A percentile compares a stretch with the other conserved stretches of the same genome.
phyloP scores from a whole-genome alignment of 2,329 filamentous ascomycete genomes.

The Trichoderma cornu-damae region DNA sequence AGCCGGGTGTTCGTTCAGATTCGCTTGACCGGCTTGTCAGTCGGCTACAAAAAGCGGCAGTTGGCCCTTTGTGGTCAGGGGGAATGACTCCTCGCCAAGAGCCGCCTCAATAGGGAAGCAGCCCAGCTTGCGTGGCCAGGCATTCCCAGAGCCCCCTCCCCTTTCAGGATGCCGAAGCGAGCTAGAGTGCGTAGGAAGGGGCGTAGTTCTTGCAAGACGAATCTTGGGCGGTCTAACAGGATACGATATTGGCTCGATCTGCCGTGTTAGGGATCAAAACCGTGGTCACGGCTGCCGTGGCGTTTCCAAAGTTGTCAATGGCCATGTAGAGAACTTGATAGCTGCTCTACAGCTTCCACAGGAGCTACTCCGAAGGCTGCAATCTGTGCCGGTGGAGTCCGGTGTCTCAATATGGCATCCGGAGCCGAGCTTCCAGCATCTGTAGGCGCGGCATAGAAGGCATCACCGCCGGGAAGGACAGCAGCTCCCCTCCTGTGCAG shows the following conservation, averaged over 20 bases:
- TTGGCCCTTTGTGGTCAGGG: conserved; percentile 44
- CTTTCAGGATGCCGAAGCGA: conserved; percentile 20
- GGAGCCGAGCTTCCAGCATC: conserved; percentile 18
- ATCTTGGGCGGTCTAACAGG: conserved; percentile 40
- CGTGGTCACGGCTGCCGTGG: conserved; percentile 37
- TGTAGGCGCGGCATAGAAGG: conserved; percentile 25
- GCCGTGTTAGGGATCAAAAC: conserved; percentile 35
- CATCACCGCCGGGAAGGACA: conserved; percentile 17
- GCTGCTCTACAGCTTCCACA: conserved; percentile 21
- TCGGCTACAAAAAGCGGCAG: conserved; percentile 41
- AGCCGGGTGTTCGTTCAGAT: conserved; percentile 41
- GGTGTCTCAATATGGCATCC: conserved; percentile 24
- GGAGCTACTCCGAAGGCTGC: conserved; percentile 21
- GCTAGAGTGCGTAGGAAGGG: conserved; percentile 27
- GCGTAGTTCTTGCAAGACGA: conserved; percentile 35
- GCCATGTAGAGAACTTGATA: conserved; percentile 39
- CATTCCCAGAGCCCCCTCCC: conserved; percentile 38
- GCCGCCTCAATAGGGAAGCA: conserved; percentile 24
- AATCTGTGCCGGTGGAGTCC: conserved; percentile 23
- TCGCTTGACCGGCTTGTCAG: conserved; percentile 37
- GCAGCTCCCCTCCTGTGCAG: not conserved
- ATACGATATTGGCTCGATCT: conserved; percentile 32
- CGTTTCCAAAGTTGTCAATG: conserved; percentile 32
- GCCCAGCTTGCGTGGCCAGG: conserved; percentile 24
- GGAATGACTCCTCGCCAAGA: conserved; percentile 41